phyloP scores from a whole-genome alignment of 2,329 filamentous ascomycete genomes.

The Nannizzia gypsea region DNA sequence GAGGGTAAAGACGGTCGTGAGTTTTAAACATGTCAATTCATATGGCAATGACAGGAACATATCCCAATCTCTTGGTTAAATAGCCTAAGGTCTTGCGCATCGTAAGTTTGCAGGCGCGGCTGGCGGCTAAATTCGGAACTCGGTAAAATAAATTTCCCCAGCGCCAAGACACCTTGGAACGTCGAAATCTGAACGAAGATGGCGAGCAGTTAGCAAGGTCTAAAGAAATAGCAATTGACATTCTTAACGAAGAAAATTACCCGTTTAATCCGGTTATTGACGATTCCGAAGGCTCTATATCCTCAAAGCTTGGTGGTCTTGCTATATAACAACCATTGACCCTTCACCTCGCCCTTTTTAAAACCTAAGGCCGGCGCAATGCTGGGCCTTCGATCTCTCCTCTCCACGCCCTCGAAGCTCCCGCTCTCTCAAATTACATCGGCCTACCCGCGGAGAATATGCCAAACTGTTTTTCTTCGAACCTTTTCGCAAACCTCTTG shows the following conservation, averaged over 20 bases:
- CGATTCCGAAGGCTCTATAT: no score
- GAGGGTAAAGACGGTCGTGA: no score
- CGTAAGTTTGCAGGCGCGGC: no score
- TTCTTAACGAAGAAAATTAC: background rate
- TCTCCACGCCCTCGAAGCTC: slow-evolving; percentile 22
- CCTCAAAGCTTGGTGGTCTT: background rate
- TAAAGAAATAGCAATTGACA: background rate
- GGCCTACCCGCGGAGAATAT: slow-evolving; percentile 19
- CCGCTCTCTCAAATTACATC: slow-evolving; percentile 26
- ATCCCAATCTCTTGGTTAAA: no score
- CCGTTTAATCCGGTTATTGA: background rate
- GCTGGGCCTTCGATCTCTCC: slow-evolving; percentile 26
- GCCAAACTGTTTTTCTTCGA: slow-evolving; percentile 19
- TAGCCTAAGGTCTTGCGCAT: no score
- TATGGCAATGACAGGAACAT: no score
- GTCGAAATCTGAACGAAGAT: background rate
- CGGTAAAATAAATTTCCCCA: background rate
- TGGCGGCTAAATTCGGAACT: background rate
- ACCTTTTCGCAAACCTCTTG: slow-evolving; percentile 25
- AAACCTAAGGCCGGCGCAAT: slow-evolving; percentile 15
- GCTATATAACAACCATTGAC: background rate
- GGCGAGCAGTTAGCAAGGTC: background rate
- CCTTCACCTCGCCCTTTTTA: background rate
- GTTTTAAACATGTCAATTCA: no score
- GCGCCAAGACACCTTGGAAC: slow-evolving; percentile 1